Conservation (phyloP, 805 yeast species). For the Myxozyma geophila region DNA sequence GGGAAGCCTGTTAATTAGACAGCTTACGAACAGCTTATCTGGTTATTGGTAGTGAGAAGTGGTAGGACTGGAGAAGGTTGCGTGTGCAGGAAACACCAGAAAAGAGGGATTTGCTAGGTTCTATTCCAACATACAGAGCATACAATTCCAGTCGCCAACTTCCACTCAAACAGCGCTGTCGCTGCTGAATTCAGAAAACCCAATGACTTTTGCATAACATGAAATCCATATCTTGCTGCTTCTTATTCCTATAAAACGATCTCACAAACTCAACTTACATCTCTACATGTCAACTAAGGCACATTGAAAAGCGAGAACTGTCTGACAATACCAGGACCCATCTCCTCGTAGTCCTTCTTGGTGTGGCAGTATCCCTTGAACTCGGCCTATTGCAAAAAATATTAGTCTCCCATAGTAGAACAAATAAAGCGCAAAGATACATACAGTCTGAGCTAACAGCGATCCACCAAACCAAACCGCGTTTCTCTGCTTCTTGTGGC, state of each 20-base stretch:
- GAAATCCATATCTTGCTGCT: neutral
- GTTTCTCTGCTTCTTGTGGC: constrained; percentile 95
- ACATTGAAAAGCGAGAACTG: constrained; percentile 93
- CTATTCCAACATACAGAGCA: too few species aligned
- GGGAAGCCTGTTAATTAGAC: too few species aligned
- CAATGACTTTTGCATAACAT: too few species aligned
- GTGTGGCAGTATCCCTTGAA: constrained; percentile 96
- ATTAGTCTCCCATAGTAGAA: constrained; percentile 8
- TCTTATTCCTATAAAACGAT: neutral
- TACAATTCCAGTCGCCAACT: too few species aligned
- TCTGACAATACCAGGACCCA: constrained; percentile 97
- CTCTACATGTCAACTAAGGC: constrained; percentile 54
- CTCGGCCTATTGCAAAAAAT: constrained; percentile 54
- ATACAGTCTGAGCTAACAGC: constrained; percentile 84
- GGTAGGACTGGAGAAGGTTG: too few species aligned
- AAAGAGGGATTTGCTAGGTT: neutral
- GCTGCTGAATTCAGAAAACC: too few species aligned
- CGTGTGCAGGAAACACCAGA: neutral
- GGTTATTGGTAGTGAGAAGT: too few species aligned
- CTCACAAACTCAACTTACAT: neutral
- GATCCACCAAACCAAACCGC: constrained; percentile 99
- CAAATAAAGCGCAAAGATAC: constrained; percentile 1
- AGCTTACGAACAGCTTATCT: neutral
- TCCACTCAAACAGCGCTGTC: too few species aligned
- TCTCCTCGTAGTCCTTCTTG: constrained; percentile 95